Percentiles rank a stretch among this genome's conserved stretches.
Evolutionary conservation across 2,329 filamentous ascomycete genomes (phyloP).

Genomic region (Colletotrichum eleusines): DNA sequence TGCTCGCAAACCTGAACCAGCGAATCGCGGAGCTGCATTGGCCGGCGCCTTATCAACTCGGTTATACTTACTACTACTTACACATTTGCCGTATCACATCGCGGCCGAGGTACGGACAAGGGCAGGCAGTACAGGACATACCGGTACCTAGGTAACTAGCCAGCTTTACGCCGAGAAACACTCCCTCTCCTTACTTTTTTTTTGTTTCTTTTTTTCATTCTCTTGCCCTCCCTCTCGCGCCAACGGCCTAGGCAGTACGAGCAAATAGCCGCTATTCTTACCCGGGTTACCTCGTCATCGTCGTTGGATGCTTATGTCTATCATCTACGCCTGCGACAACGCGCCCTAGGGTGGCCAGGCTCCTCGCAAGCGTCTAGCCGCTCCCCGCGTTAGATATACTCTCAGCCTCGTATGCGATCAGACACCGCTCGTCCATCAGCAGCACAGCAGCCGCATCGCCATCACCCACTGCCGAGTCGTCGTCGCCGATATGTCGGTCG

Average conservation of each 20-base stretch:
- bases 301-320: constrained; percentile 24
- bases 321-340: constrained; percentile 29
- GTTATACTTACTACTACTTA: no score
- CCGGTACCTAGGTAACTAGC: no score
- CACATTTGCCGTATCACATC: not conserved
- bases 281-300: not conserved
- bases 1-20: not conserved
- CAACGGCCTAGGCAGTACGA: not conserved
- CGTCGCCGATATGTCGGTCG: constrained; percentile 32
- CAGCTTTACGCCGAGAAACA: not conserved
- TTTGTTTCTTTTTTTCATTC: no score
- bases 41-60: constrained; percentile 1
- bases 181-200: no score
- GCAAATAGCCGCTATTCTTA: not conserved
- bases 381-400: constrained; percentile 1
- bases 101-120: not conserved
- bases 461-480: constrained; percentile 3
- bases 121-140: not conserved
- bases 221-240: not conserved
- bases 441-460: constrained; percentile 5
- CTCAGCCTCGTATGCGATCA: constrained; percentile 1
- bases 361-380: constrained; percentile 32
- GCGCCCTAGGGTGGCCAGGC: constrained; percentile 31
- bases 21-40: not conserved
- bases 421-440: not conserved